Evolutionary conservation across 768 basidiomycete genomes (phyloP), one percentile per base, ranked within the genome.

Genomic region (Naganishia vaughanmartiniae): DNA sequence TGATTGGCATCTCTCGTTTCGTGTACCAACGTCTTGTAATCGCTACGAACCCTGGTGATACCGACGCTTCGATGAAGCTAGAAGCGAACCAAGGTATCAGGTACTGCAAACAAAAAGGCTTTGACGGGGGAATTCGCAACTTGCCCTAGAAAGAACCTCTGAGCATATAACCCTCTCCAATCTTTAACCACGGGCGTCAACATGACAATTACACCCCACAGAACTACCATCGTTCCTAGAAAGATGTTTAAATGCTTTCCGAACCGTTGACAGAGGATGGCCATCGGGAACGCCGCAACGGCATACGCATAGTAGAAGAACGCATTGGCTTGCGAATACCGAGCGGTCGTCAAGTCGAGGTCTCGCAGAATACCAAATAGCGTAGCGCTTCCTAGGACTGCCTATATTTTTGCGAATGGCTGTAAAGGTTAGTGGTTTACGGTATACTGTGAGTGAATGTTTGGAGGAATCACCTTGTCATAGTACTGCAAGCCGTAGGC

Each of bases 11-110:
- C 57, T 81, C 81, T 42, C 67, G 51, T 55, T 79, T 80, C 33
- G 77, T 79, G 71, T 83, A 83, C 82, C 82, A 83, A 34, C 80
- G 65, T 0, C 72, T 72, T 28, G 81, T 81, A 31, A 83, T 69
- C 31, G 80, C 73, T 15, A 83, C 77, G 71, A 83, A 83, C 0
- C 82, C 83, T 0, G 81, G 83, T 3, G 78, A 75, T 69, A 83
- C 79, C 17, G 78, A 76, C 4, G 75, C 65, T 67, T 73, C 58
- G 14, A 65, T 45, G 15, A 11, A 36, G 10, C 53, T 54, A 11
- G 4, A 24, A 19, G 42, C 10, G 36, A 34, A 3, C 6, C 4
- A 4, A 24, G 21, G 24, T 15, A 45, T n/a, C 14, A n/a, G 24
- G 42, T 36, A 63, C 48, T n/a, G 34, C 45, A 15, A 48, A 53